A percentile compares a stretch with the other conserved stretches of the same genome.
Conservation (phyloP, 352 stramenopile genomes). For the Phytopythium cucurbitacearum region DNA sequence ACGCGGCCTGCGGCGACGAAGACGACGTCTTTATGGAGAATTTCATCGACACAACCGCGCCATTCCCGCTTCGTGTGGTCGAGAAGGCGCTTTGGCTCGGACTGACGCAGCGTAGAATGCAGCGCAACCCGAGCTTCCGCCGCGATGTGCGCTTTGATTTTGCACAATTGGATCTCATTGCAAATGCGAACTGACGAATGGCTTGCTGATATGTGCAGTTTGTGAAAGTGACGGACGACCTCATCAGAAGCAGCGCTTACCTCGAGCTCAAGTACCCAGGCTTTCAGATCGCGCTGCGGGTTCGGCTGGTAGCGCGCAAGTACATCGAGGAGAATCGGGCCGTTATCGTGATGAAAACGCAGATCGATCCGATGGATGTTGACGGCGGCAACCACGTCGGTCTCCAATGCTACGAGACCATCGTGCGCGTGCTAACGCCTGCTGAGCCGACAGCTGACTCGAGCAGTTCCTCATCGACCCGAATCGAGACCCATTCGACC, state of each 20-base stretch:
- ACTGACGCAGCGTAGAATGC: neutral
- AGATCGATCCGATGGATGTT: conserved; percentile 1
- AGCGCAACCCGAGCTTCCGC: conserved; percentile 1
- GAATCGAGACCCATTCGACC: conserved; percentile 1
- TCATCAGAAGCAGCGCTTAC: conserved; percentile 3
- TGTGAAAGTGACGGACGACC: neutral
- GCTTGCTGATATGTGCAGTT: neutral
- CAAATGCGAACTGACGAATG: too few relatives aligned
- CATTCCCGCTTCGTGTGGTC: conserved; percentile 1
- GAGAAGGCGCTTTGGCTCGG: conserved; percentile 5
- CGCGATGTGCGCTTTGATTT: conserved; percentile 1
- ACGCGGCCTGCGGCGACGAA: conserved; percentile 5
- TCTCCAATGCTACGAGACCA: conserved; percentile 7
- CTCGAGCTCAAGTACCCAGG: neutral
- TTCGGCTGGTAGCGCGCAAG: conserved; percentile 8
- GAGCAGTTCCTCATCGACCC: neutral
- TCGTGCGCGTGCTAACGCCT: neutral
- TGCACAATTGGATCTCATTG: neutral
- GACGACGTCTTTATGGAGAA: conserved; percentile 16
- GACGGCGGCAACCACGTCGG: neutral
- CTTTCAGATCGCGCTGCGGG: conserved; percentile 4
- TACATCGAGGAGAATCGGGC: conserved; percentile 4
- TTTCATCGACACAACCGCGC: conserved; percentile 6
- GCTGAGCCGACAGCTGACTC: neutral
- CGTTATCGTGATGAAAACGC: conserved; percentile 6